Evolutionary conservation across 129 eudicot genomes (phyloP), one percentile per base, ranked within the genome.

Genomic region (Centrapalus pauciflorus): DNA sequence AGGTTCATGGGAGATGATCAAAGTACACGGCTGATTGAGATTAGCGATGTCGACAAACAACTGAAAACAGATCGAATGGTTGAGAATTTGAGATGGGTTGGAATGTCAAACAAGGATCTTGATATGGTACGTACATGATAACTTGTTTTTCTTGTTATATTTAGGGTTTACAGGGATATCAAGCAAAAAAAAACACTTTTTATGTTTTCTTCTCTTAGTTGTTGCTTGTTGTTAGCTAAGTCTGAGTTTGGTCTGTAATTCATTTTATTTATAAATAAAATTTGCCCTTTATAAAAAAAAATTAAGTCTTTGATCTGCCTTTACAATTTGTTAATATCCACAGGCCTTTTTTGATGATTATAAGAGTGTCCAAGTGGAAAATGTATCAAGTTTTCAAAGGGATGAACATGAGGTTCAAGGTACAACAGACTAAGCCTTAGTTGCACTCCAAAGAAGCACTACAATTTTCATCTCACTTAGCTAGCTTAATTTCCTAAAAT

Each of bases 41-140:
- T 87, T 66, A 84, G 75, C n/a, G 80, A 58, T 13, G 23, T 70
- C n/a, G 75, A 75, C 50, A 91, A 84, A 64, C 75, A 77, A 14
- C 61, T 80, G 68, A 73, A 61, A 49, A 40, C 68, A 4, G 89
- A 78, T 45, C 76, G 79, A 64, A 70, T 41, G 71, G 90, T 63
- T 26, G 90, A 91, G 72, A 87, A 83, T 45, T 83, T 88, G 77
- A 78, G 90, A 76, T 91, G 95, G 97, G 79, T 85, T 7, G 96
- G 93, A 60, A 82, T 84, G 95, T 74, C 89, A 1, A 72, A 83
- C 58, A 63, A 77, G 24, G 93, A 87, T 61, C 75, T 80, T 28
- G 96, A 81, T 49, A 85, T 77, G 94, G 96, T 91, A 85, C n/a
- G 51, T 20, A 55, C 62, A 55, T 55, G 1, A 55, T 55, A 29